phyloP scores from a whole-genome alignment of 2,329 filamentous ascomycete genomes.

The Paraphaeosphaeria minitans region DNA sequence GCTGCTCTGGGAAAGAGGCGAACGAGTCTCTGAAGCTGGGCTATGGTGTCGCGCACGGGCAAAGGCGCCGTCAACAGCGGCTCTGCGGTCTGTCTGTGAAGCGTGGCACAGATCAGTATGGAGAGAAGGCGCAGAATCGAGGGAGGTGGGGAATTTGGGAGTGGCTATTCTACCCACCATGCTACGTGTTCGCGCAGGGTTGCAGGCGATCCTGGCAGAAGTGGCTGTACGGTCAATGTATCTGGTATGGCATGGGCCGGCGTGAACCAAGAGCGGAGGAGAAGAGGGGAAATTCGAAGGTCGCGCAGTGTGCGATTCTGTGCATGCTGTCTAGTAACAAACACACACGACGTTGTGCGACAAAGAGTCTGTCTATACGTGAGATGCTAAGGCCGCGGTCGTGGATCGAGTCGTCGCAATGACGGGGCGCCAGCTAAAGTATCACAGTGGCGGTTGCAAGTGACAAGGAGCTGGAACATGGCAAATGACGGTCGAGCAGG shows the following conservation, averaged over 20 bases:
- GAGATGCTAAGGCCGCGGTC: slow-evolving; percentile 31
- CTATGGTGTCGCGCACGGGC: slow-evolving; percentile 27
- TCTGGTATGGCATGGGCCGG: slow-evolving; percentile 34
- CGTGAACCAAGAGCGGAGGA: slow-evolving; percentile 26
- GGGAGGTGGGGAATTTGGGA: slow-evolving; percentile 16
- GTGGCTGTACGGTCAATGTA: slow-evolving; percentile 40
- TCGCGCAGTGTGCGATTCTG: slow-evolving; percentile 39
- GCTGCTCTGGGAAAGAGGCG: slow-evolving; percentile 21
- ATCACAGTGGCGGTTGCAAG: slow-evolving; percentile 11
- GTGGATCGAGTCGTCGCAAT: slow-evolving; percentile 26
- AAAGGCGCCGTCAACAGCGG: slow-evolving; percentile 27
- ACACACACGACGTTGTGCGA: slow-evolving; percentile 41
- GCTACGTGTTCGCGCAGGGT: slow-evolving; percentile 36
- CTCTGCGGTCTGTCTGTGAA: slow-evolving; percentile 38
- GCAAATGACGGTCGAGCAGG: slow-evolving; percentile 24
- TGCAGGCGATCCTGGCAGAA: slow-evolving; percentile 28
- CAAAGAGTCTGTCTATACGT: slow-evolving; percentile 37
- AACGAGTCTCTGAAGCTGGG: slow-evolving; percentile 20
- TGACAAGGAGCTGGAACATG: slow-evolving; percentile 26
- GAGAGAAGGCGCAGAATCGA: slow-evolving; percentile 15
- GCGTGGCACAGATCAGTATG: slow-evolving; percentile 28
- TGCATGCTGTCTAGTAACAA: slow-evolving; percentile 38
- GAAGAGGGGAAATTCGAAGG: slow-evolving; percentile 28
- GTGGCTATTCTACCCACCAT: slow-evolving; percentile 46
- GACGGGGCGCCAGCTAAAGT: slow-evolving; percentile 17